These are phyloP conservation scores for Ogataea paraovalis DNA, from an alignment of 805 yeast genomes.

Conservation along the genomic window DNA sequence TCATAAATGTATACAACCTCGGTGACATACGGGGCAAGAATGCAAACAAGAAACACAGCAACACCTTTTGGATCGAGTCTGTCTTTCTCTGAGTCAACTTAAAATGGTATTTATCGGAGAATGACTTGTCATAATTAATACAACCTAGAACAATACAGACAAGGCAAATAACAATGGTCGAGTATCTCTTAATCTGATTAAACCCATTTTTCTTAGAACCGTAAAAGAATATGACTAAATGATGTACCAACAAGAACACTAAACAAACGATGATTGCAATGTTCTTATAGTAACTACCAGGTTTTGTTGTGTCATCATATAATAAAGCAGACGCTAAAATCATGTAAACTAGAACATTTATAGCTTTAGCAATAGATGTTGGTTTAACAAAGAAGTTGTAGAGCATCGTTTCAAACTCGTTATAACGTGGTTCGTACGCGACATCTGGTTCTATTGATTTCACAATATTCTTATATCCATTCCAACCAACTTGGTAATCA, in stretches of 20 bases:
- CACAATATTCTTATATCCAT: constrained; percentile 63
- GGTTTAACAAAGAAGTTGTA: constrained; percentile 50
- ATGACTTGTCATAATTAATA: constrained; percentile 35
- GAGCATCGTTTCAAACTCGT: constrained; percentile 38
- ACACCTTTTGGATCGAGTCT: constrained; percentile 49
- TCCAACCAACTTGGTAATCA: constrained; percentile 74
- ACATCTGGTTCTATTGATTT: constrained; percentile 50
- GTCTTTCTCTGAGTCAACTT: constrained; percentile 19
- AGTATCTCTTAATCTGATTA: constrained; percentile 56
- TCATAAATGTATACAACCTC: constrained; percentile 62
- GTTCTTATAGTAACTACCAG: constrained; percentile 34
- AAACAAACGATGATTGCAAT: constrained; percentile 44
- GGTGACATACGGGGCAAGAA: constrained; percentile 45
- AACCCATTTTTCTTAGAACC: constrained; percentile 43
- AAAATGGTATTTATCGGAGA: not conserved
- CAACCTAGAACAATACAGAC: constrained; percentile 50
- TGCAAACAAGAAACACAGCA: constrained; percentile 53
- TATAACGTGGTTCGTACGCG: constrained; percentile 35
- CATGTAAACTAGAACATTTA: constrained; percentile 44
- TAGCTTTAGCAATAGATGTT: constrained; percentile 36
- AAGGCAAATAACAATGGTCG: constrained; percentile 42
- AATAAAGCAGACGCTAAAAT: constrained; percentile 55
- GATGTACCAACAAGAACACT: constrained; percentile 41
- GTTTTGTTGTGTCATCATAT: constrained; percentile 44
- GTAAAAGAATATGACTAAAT: constrained; percentile 42